Base-by-base conservation (phyloP, 2,329 filamentous ascomycete genomes). In the Pestalotiopsis sp. region DNA sequence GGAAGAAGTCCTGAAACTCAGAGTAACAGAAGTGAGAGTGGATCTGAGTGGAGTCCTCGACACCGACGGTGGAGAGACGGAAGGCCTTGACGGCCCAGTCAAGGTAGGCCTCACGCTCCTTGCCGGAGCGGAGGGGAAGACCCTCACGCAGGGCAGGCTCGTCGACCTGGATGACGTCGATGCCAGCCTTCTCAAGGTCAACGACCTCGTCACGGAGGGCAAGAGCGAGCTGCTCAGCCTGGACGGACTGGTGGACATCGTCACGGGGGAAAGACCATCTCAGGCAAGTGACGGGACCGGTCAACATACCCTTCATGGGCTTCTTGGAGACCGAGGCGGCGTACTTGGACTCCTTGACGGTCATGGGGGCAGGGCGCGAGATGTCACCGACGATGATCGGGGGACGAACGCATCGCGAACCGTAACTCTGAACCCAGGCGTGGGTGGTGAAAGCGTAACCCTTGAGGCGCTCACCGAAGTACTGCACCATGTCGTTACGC, bases 21-120 rank as follows among this genome's bases (percentile, higher is more conserved):
- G 96, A 98, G 91, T 99, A 99, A 85, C 96, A 99, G 93, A 99
- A 99, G 89, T 99, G 96, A 72, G 94, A 98, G 92, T 99, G 96
- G 83, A 99, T 98, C 89, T 99, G 96, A 75, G 96, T 99, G 68
- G 92, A 93, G 83, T 99, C 94, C 85, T 94, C 85, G 70, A 99
- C 95, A 81, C 94, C 96, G 70, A 94, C 91, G 76, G 94, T 97
- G 73, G 95, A 91, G 74, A 99, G 93, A 82, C 93, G 94, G 94
- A 99, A 99, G 77, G 94, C 94, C 86, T 97, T 91, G 78, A 99
- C 96, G 70, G 96, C 96, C 96, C 96, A 99, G 76, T 92, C 86
- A 75, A 99, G 91, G 90, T 99, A 99, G 79, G 93, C 93, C 81
- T 97, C 94, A 81, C 96, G 95, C 88, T 98, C 96, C 83, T 92